Percentiles rank a stretch among this genome's conserved stretches.
phyloP scores from a whole-genome alignment of 345 rosid species.

The Erysimum cheiranthoides region DNA sequence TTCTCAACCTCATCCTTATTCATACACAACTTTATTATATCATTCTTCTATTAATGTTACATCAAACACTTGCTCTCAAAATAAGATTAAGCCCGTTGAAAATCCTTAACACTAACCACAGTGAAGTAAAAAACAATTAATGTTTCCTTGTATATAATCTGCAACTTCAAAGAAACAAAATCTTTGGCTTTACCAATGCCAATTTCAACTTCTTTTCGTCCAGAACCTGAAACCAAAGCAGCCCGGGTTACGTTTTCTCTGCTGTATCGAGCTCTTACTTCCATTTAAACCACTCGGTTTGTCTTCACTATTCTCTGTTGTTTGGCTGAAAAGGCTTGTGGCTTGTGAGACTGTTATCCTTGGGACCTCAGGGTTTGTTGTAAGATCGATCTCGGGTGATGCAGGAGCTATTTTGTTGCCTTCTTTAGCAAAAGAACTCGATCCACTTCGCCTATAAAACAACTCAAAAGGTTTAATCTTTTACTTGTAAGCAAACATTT shows the following conservation, averaged over 20 bases:
- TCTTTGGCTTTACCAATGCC: conserved; percentile 15
- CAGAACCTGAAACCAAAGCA: conserved; percentile 39
- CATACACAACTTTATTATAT: conserved; percentile 1
- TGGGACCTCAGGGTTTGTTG: conserved; percentile 28
- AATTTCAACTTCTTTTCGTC: conserved; percentile 22
- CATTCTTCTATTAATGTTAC: not conserved
- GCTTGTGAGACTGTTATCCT: conserved; percentile 45
- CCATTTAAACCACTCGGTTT: conserved; percentile 26
- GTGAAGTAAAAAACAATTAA: not conserved
- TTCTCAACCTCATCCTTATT: not conserved
- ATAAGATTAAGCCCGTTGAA: not conserved
- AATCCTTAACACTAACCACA: conserved; percentile 13
- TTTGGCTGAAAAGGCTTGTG: conserved; percentile 39
- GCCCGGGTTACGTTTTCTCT: conserved; percentile 31
- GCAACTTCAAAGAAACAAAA: conserved; percentile 28
- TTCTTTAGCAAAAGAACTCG: conserved; percentile 57
- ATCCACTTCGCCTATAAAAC: conserved; percentile 53
- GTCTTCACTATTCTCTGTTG: conserved; percentile 10
- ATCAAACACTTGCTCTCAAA: conserved; percentile 13
- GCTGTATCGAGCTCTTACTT: conserved; percentile 29
- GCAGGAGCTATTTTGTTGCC: conserved; percentile 66
- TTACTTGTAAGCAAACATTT: not conserved
- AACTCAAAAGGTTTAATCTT: not conserved
- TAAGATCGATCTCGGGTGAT: conserved; percentile 50
- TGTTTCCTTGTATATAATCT: conserved; percentile 26